These are phyloP conservation scores for Colletotrichum navitas DNA, from an alignment of 2,329 filamentous ascomycete species.

Conservation along the genomic window DNA sequence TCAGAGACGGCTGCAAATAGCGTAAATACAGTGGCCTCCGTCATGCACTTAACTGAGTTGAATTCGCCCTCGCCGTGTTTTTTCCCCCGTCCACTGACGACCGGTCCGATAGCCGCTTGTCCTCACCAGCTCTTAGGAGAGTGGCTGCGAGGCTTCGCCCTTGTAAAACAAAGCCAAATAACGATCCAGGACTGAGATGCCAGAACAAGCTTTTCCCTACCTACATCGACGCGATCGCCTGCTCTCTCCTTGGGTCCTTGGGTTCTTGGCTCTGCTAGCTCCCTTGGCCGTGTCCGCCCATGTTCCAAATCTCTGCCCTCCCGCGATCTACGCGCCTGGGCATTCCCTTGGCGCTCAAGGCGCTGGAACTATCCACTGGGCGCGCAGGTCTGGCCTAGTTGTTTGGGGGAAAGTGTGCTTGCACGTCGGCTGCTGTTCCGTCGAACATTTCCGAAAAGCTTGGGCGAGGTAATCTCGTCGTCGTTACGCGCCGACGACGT, in stretches of 20 bases:
- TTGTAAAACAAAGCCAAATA: slow-evolving; percentile 9
- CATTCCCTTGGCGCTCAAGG: slow-evolving; percentile 34
- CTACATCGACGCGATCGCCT: slow-evolving; percentile 8
- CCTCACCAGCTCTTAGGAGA: background rate
- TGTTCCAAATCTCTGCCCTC: slow-evolving; percentile 8
- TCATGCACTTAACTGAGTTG: background rate
- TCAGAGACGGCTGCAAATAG: slow-evolving; percentile 13
- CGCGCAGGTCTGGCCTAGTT: background rate
- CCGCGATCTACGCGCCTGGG: slow-evolving; percentile 40
- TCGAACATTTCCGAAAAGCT: background rate
- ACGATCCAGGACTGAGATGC: background rate
- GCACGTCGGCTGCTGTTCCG: background rate
- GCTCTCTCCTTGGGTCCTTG: background rate
- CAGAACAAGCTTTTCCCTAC: slow-evolving; percentile 34
- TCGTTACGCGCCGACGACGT: background rate
- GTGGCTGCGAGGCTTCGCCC: slow-evolving; percentile 11
- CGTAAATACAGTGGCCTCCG: slow-evolving; percentile 4
- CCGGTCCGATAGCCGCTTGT: too few species aligned
- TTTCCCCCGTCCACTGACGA: background rate
- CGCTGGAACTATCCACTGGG: slow-evolving; percentile 12
- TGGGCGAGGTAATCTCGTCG: background rate
- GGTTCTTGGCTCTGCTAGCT: slow-evolving; percentile 31
- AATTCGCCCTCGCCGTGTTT: background rate
- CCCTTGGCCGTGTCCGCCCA: slow-evolving; percentile 18
- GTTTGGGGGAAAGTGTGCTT: slow-evolving; percentile 6